Conservation (phyloP, 768 basidiomycete species). For the Pulveroboletus sp. region DNA sequence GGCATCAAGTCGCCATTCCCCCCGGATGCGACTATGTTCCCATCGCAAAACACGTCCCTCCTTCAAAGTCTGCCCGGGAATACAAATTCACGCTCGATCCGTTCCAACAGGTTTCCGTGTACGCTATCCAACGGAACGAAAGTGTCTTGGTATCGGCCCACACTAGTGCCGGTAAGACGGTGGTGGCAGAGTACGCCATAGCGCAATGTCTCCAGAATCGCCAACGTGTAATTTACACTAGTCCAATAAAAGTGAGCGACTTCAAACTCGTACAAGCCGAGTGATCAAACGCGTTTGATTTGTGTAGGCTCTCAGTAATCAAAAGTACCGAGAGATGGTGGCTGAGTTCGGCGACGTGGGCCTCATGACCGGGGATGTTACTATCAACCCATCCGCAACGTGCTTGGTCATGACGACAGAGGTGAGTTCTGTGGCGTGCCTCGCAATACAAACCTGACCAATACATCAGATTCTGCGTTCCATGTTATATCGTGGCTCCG, state of each 20-base stretch:
- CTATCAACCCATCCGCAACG: slow-evolving; percentile 94
- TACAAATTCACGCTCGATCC: slow-evolving; percentile 98
- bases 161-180: slow-evolving; percentile 98
- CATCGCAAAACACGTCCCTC: slow-evolving; percentile 87
- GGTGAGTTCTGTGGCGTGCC: slow-evolving; percentile 38
- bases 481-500: slow-evolving; percentile 97
- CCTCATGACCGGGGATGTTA: slow-evolving; percentile 99
- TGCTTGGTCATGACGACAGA: slow-evolving; percentile 99
- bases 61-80: slow-evolving; percentile 82
- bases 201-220: slow-evolving; percentile 92
- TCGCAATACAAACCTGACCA: neutral
- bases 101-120: slow-evolving; percentile 92
- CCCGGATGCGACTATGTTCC: slow-evolving; percentile 87
- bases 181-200: slow-evolving; percentile 99
- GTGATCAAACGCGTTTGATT: slow-evolving; percentile 15
- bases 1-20: slow-evolving; percentile 95
- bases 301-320: slow-evolving; percentile 89
- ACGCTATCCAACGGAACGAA: slow-evolving; percentile 95
- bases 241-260: slow-evolving; percentile 91
- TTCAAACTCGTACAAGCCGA: slow-evolving; percentile 9
- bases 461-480: slow-evolving; percentile 83
- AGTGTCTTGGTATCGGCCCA: slow-evolving; percentile 97
- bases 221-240: slow-evolving; percentile 97
- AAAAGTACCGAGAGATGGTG: slow-evolving; percentile 97
- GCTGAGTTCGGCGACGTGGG: slow-evolving; percentile 98